phyloP scores from a whole-genome alignment of 164 flowering plant genomes.

The Nymphaea thermarum region DNA sequence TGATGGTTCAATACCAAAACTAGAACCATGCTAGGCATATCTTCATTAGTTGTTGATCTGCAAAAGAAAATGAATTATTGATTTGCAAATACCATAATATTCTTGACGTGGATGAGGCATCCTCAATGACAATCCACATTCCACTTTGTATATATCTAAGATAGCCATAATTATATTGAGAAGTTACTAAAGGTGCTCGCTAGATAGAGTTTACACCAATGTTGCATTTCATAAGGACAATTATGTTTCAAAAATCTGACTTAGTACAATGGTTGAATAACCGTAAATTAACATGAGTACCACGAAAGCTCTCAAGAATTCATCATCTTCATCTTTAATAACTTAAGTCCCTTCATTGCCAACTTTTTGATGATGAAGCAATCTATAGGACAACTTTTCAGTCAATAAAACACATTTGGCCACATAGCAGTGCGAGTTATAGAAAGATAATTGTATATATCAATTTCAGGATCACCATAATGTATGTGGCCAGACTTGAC shows the following conservation, averaged over 20 bases:
- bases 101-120: too few relatives aligned
- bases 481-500: conserved; percentile 90
- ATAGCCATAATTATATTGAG: too few relatives aligned
- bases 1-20: too few relatives aligned
- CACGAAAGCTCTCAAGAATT: conserved; percentile 92
- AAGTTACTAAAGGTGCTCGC: too few relatives aligned
- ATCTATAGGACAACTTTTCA: conserved; percentile 22
- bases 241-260: not conserved
- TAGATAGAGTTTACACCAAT: too few relatives aligned
- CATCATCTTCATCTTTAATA: conserved; percentile 85
- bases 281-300: conserved; percentile 18
- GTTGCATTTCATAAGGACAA: too few relatives aligned
- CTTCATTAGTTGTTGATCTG: too few relatives aligned
- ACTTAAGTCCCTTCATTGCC: conserved; percentile 59
- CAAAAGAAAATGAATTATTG: too few relatives aligned
- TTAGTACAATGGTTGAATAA: not conserved
- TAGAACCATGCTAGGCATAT: too few relatives aligned
- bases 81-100: too few relatives aligned
- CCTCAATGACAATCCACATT: too few relatives aligned
- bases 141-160: too few relatives aligned
- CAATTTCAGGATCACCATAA: conserved; percentile 93
- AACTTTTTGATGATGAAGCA: conserved; percentile 81
- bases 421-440: not conserved
- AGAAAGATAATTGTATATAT: conserved; percentile 31
- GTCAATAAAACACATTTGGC: not conserved